Percentiles rank a stretch among this genome's conserved stretches.
These are phyloP conservation scores for Tephrocybe sp. DNA, from an alignment of 768 basidiomycete genomes.

Conservation along the genomic window DNA sequence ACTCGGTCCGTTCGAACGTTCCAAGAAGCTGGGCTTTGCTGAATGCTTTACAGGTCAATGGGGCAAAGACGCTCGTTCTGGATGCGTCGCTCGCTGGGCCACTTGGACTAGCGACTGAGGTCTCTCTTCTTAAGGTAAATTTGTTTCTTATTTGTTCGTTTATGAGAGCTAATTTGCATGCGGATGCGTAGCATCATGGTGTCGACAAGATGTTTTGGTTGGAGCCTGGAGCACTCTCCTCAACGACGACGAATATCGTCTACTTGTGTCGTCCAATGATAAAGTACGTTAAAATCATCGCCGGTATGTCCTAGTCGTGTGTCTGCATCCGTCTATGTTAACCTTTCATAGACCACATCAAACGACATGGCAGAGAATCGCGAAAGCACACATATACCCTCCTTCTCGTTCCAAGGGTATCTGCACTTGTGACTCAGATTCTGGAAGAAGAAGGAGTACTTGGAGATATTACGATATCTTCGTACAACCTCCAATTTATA, in stretches of 20 bases:
- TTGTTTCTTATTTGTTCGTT: not conserved
- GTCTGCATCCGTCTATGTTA: slow-evolving; percentile 18
- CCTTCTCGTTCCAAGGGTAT: slow-evolving; percentile 84
- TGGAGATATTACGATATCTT: slow-evolving; percentile 86
- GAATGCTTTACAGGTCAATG: slow-evolving; percentile 63
- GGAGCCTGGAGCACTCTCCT: slow-evolving; percentile 81
- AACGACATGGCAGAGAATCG: slow-evolving; percentile 67
- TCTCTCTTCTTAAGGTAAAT: slow-evolving; percentile 83
- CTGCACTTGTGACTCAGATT: slow-evolving; percentile 81
- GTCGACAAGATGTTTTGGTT: slow-evolving; percentile 99
- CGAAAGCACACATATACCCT: slow-evolving; percentile 84
- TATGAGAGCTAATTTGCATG: not conserved
- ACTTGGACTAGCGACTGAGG: slow-evolving; percentile 92
- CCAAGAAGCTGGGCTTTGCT: not conserved
- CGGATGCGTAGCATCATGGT: slow-evolving; percentile 91
- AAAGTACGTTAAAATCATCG: slow-evolving; percentile 84
- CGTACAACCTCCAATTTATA: slow-evolving; percentile 92
- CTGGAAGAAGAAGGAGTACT: slow-evolving; percentile 97
- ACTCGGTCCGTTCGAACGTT: slow-evolving; percentile 54
- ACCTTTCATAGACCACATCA: slow-evolving; percentile 81
- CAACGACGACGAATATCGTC: slow-evolving; percentile 85
- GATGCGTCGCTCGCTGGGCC: slow-evolving; percentile 88
- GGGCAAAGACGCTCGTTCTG: slow-evolving; percentile 95
- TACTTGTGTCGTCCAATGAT: slow-evolving; percentile 92
- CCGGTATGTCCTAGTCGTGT: slow-evolving; percentile 58